Evolutionary conservation across 192 early-diverging fungal species (phyloP), one percentile per base, ranked within the genome.

Genomic region (Lunasporangiospora selenospora): DNA sequence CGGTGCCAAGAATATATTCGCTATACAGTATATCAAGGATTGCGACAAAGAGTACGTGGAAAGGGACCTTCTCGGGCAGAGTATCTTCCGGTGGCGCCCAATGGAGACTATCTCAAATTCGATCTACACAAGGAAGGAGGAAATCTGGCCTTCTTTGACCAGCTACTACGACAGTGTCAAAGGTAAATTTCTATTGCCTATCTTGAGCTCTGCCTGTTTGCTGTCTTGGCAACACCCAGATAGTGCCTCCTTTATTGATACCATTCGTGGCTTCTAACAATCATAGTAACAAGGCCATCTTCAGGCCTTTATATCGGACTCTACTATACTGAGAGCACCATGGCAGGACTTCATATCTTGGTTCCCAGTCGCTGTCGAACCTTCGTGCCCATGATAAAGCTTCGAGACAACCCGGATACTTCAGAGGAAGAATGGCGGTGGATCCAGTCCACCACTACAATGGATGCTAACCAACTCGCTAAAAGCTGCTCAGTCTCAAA

Each of bases 261-360:
- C n/a, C n/a, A n/a, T n/a, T n/a, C n/a, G n/a, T n/a, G n/a, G n/a
- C n/a, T n/a, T n/a, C 34, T 39, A 26, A 41, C 49, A 18, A 40
- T 55, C 16, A 15, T 63, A 63, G 66, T 76, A 37, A 55, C 78
- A 19, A 76, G 65, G n/a, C 61, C 69, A 33, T 66, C 75, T 2
- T 58, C 78, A 21, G 81, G 81, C 3, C 58, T 82, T 4, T 82
- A 82, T 40, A 43, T 82, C 31, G 81, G 78, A 37, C 34, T 82
- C n/a, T 78, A 80, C 43, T 76, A 82, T 39, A 73, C 76, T 0
- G 78, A 82, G 48, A 80, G 81, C 26, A 80, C 75, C 19, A 64
- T 77, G 57, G 44, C 63, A 15, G 78, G 77, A 15, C 40, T 82
- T 18, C 65, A 75, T 47, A 75, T 82, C 23, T 51, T 82, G 4